Conservation (phyloP, 208 protist genomes). For the Herpetomonas samuelpessoai region DNA sequence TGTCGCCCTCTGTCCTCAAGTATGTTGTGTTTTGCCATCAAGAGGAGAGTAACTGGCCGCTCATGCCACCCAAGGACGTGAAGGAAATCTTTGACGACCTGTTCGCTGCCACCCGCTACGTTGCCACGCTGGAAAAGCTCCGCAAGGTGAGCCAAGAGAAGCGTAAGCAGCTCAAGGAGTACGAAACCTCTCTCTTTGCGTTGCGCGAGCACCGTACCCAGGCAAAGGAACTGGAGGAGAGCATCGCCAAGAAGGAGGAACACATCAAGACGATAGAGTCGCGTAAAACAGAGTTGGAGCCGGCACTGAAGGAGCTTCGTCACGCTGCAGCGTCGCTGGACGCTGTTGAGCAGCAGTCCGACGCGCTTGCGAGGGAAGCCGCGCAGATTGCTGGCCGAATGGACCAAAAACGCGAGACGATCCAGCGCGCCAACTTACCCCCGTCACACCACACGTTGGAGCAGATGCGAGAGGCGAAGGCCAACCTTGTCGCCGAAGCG, state of each 20-base stretch:
- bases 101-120: conserved; percentile 96
- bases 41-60: conserved; percentile 98
- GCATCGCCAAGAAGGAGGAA: conserved; percentile 64
- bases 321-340: conserved; percentile 41
- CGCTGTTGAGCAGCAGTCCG: conserved; percentile 48
- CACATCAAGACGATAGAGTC: conserved; percentile 31
- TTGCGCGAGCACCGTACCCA: conserved; percentile 80
- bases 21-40: conserved; percentile 98
- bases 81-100: conserved; percentile 99
- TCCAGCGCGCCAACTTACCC: conserved; percentile 25
- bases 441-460: conserved; percentile 35
- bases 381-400: conserved; percentile 59
- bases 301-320: conserved; percentile 53
- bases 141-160: conserved; percentile 86
- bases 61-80: conserved; percentile 90
- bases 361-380: conserved; percentile 51
- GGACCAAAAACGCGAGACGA: conserved; percentile 53
- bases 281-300: conserved; percentile 46
- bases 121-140: conserved; percentile 84
- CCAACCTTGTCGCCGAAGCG: conserved; percentile 33
- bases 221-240: conserved; percentile 51
- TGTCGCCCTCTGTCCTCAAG: conserved; percentile 97
- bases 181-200: conserved; percentile 70
- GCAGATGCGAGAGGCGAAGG: conserved; percentile 38
- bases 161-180: conserved; percentile 78